Base-by-base conservation (phyloP, 192 early-diverging fungal species). In the Chytriomyces confervae region DNA sequence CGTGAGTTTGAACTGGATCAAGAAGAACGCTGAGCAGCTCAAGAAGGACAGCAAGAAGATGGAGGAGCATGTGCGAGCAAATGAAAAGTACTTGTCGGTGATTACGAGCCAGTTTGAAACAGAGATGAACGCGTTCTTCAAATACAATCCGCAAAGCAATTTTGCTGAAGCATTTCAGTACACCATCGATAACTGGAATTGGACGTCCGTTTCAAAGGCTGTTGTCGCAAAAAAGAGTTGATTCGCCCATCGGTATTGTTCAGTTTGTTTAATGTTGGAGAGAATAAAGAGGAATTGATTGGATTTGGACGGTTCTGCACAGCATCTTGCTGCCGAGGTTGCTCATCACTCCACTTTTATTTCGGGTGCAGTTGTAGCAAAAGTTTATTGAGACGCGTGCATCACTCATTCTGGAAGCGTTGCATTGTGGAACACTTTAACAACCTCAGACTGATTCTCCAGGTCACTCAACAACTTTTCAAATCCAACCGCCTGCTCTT, bases 371-470 rank as follows among this genome's bases (percentile, higher is more conserved):
- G 29, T 4, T 36, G 36, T 36, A 4, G 2, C 36, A 36, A 36
- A 36, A 36, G 36, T 57, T 57, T 57, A 5, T 57, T 57, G 53
- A 57, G 20, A 57, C 53, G 53, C 53, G 0, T 3, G 13, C 3
- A 20, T 57, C 13, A 20, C n/a, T 20, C 47, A 49, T 18, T 16
- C 27, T 10, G 44, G n/a, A 48, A 73, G 49, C 5, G 68, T 11
- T 20, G 82, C 82, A 68, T 84, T 84, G 50, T 84, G 83, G 43
- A 76, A 77, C 6, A 92, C 83, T 67, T 83, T 87, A 20, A 91
- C 85, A 7, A 92, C 89, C 71, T 93, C 92, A 4, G 91, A 90
- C 23, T 89, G 77, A 65, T 85, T 83, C 64, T 93, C 91, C 61
- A 94, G 68, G 6, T 78, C 73, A 13, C 86, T 84, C 11, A 92